These are phyloP conservation scores for Fonsecaea pugnacius DNA, from an alignment of 2,329 filamentous ascomycete genomes.

Conservation along the genomic window DNA sequence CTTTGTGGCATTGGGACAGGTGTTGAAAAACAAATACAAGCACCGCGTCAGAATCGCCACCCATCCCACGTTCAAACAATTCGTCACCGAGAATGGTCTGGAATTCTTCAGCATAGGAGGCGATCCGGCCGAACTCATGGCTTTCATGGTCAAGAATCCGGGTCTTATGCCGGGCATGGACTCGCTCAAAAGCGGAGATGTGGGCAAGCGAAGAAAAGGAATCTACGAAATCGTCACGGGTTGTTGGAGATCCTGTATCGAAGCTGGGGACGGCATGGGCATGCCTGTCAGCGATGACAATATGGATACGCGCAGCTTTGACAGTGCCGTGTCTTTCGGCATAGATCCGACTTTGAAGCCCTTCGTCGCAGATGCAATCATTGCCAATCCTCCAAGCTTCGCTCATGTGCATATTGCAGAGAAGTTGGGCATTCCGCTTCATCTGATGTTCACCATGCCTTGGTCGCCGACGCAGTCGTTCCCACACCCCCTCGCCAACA, in stretches of 20 bases:
- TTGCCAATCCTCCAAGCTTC: slow-evolving; percentile 80
- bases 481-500: slow-evolving; percentile 82
- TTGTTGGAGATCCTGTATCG: slow-evolving; percentile 84
- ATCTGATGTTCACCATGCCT: slow-evolving; percentile 95
- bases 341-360: slow-evolving; percentile 58
- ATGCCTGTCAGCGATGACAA: slow-evolving; percentile 57
- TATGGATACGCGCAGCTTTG: slow-evolving; percentile 50
- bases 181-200: slow-evolving; percentile 74
- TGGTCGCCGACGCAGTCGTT: slow-evolving; percentile 86
- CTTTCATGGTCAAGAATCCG: slow-evolving; percentile 90
- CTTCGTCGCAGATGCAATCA: slow-evolving; percentile 87
- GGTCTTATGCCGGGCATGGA: slow-evolving; percentile 83
- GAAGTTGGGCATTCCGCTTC: slow-evolving; percentile 74
- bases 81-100: slow-evolving; percentile 71
- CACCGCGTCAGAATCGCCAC: slow-evolving; percentile 77
- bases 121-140: slow-evolving; percentile 76
- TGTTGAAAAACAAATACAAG: slow-evolving; percentile 66
- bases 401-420: slow-evolving; percentile 81
- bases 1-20: slow-evolving; percentile 71
- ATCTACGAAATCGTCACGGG: slow-evolving; percentile 81
- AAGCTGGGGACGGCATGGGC: slow-evolving; percentile 71
- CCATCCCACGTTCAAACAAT: slow-evolving; percentile 68
- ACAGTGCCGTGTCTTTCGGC: slow-evolving; percentile 44
- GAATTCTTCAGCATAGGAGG: slow-evolving; percentile 80
- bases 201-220: slow-evolving; percentile 72